Evolutionary conservation across 768 basidiomycete genomes (phyloP), one percentile per base, ranked within the genome.

Genomic region (Roridomyces roridus): DNA sequence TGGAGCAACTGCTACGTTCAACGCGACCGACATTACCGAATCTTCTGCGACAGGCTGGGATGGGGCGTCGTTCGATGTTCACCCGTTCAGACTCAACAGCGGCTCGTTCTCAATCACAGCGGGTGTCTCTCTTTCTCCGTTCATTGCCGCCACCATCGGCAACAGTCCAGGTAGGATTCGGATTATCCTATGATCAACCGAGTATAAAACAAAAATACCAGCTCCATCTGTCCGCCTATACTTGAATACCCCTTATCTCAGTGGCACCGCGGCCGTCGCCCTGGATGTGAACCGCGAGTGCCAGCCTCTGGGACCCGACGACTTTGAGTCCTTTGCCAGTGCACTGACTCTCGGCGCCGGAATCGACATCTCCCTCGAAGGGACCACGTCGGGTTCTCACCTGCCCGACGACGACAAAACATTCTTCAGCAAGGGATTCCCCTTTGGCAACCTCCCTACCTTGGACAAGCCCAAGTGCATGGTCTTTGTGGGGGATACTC

Each of bases 11-110:
- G 58, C 52, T 7, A 54, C 52, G n/a, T 50, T 54, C 28, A 20
- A 41, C 20, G 10, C 28, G n/a, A 15, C 49, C 17, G 11, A 54
- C 8, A 12, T 50, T 15, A 25, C 25, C 17, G n/a, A 53, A 23
- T 59, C 52, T 12, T 54, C 48, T 39, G 58, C 46, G 10, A 12
- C 47, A 11, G 58, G 58, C n/a, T 59, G 58, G 56, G 45, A 55
- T 17, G 7, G 44, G 17, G 34, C 47, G 1, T 44, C 35, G 5
- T 59, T 59, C n/a, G 43, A 59, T n/a, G n/a, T 50, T 25, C 58
- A 54, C 45, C 58, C 58, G 2, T 59, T 59, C 47, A 26, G 52
- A 21, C 40, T 59, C 26, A 59, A 59, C 37, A 45, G 41, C n/a
- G 58, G 58, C 2, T 50, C 51, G 23, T 46, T 59, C 20, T 24